These are phyloP conservation scores for Knufia fluminis DNA, from an alignment of 2,329 filamentous ascomycete genomes.

Conservation along the genomic window DNA sequence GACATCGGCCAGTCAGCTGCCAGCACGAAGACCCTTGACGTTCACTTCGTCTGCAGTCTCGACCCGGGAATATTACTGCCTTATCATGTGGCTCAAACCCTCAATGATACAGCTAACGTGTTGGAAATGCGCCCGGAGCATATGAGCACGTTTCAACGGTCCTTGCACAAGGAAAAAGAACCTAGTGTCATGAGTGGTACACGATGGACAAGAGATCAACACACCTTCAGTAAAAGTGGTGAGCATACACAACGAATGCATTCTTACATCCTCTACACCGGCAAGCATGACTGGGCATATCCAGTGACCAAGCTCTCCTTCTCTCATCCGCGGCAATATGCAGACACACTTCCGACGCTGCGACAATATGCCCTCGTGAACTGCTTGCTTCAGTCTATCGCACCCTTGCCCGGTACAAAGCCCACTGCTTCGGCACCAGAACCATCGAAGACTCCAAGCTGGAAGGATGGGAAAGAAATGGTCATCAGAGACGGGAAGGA, in stretches of 20 bases:
- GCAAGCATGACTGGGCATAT: conserved; percentile 24
- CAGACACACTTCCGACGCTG: conserved; percentile 35
- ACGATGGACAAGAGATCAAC: conserved; percentile 28
- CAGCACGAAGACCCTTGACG: conserved; percentile 31
- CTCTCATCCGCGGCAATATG: conserved; percentile 37
- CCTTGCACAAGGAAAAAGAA: conserved; percentile 10
- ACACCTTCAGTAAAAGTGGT: conserved; percentile 26
- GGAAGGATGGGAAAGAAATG: background rate
- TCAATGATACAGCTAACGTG: conserved; percentile 32
- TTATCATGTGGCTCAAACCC: conserved; percentile 32
- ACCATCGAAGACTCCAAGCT: conserved; percentile 15
- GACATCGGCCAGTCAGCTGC: conserved; percentile 30
- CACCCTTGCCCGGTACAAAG: conserved; percentile 8
- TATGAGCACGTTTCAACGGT: conserved; percentile 20
- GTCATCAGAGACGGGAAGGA: conserved; percentile 11
- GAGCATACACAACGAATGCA: conserved; percentile 28
- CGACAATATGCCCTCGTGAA: conserved; percentile 37
- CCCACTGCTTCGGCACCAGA: conserved; percentile 17
- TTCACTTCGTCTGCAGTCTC: conserved; percentile 36
- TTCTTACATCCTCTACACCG: conserved; percentile 36
- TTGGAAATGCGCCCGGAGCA: conserved; percentile 26
- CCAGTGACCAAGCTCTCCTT: conserved; percentile 34
- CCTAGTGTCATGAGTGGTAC: background rate
- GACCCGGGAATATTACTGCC: conserved; percentile 36
- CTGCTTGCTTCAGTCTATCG: conserved; percentile 27